Percentiles rank a stretch among this genome's conserved stretches.
Evolutionary conservation across 345 rosid genomes (phyloP).

Genomic region (Raphanus sativus): DNA sequence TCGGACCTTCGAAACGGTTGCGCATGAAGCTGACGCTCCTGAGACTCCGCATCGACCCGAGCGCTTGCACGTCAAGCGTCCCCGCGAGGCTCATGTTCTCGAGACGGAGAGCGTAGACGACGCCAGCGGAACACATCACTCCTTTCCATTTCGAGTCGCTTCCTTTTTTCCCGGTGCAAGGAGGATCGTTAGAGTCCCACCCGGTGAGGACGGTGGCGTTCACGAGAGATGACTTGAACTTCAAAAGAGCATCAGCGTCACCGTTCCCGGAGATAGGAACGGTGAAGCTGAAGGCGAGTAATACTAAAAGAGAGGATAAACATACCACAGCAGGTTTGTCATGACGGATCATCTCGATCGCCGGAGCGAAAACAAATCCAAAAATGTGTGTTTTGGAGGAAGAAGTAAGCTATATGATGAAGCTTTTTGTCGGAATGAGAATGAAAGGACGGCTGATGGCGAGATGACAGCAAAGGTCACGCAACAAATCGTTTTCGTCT

Average conservation of each 20-base stretch:
- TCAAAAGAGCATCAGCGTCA: conserved; percentile 49
- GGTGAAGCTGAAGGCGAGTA: not conserved
- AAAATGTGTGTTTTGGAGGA: conserved; percentile 13
- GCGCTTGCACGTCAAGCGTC: conserved; percentile 44
- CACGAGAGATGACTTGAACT: conserved; percentile 56
- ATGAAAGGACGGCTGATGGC: conserved; percentile 15
- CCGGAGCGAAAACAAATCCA: not conserved
- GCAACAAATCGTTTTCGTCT: conserved; percentile 20
- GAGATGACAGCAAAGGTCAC: conserved; percentile 36
- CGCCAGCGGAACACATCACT: conserved; percentile 46
- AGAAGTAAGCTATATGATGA: not conserved
- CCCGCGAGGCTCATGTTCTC: conserved; percentile 67
- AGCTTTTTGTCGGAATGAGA: conserved; percentile 25
- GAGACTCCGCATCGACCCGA: conserved; percentile 36
- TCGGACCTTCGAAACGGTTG: conserved; percentile 57
- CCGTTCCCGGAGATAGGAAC: conserved; percentile 2
- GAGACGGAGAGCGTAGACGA: conserved; percentile 46
- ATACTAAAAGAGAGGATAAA: not conserved
- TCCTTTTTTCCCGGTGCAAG: conserved; percentile 42
- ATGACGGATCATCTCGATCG: conserved; percentile 20
- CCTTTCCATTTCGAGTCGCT: conserved; percentile 52
- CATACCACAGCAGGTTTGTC: not conserved
- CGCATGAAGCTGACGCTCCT: conserved; percentile 61
- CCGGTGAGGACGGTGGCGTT: conserved; percentile 30
- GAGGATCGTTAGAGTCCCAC: conserved; percentile 43